These are phyloP conservation scores for Begonia fuchsioides DNA, from an alignment of 306 rosid genomes.

Conservation along the genomic window DNA sequence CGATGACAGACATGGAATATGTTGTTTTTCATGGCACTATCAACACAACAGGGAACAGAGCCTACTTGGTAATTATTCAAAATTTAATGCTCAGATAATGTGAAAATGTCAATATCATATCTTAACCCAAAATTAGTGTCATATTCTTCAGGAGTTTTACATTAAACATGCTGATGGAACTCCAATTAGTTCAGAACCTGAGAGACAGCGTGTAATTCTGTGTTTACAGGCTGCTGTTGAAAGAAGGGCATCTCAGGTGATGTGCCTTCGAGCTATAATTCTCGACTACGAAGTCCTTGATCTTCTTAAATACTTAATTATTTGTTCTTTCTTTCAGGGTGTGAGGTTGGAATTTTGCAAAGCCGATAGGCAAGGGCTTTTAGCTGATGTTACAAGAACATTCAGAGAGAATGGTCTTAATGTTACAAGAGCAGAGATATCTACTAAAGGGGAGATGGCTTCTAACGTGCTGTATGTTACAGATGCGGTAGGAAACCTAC, in stretches of 20 bases:
- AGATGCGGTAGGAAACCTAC: constrained; percentile 47
- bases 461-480: constrained; percentile 68
- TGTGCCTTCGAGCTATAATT: neutral
- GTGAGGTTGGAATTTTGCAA: constrained; percentile 60
- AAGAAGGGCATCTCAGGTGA: constrained; percentile 79
- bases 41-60: constrained; percentile 31
- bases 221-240: constrained; percentile 74
- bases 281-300: neutral
- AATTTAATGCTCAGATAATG: too few species aligned
- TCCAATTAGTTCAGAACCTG: constrained; percentile 90
- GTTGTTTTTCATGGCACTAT: constrained; percentile 88
- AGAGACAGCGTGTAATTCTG: constrained; percentile 70
- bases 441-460: constrained; percentile 36
- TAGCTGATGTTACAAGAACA: constrained; percentile 79
- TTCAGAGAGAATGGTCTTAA: constrained; percentile 83
- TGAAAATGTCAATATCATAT: neutral
- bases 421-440: constrained; percentile 79
- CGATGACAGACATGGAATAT: constrained; percentile 87
- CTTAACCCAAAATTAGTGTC: neutral
- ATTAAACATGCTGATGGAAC: constrained; percentile 88
- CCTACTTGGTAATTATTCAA: constrained; percentile 36
- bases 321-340: constrained; percentile 29
- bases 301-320: too few species aligned
- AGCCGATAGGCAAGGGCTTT: constrained; percentile 47
- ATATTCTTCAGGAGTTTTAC: constrained; percentile 58